Evolutionary conservation across 257 asterid species (phyloP), one percentile per base, ranked within the genome.

Genomic region (Mitragyna speciosa): DNA sequence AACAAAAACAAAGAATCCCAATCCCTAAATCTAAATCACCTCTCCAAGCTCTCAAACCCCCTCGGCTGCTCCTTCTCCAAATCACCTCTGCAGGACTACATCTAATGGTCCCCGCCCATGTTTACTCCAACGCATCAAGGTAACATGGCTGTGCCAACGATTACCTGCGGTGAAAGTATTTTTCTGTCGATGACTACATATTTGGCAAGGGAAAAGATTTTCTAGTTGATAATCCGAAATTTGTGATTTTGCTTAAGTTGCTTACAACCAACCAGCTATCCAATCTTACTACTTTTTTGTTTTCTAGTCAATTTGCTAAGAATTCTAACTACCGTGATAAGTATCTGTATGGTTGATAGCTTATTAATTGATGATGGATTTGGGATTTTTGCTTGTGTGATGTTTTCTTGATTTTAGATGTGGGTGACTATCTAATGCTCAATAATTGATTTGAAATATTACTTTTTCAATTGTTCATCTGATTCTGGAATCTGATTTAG

Each of bases 251-350:
- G 89, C 95, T 0, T 82, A 79, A 61, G 64, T 69, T 66, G 88
- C 88, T 65, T 83, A 92, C 67, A 43, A 30, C 47, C 67, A 43
- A 30, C 47, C 76, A 84, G 30, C 88, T 92, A 12, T 81, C 89
- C 28, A 91, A 90, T 80, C 89, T 91, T 82, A 91, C 96, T 56
- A 71, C 85, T 20, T 56, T 76, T 51, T 47, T 89, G 43, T 87
- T 93, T 56, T 61, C 84, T 66, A 88, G 89, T 72, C 81, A 81
- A 72, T 68, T 93, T 70, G 91, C 88, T 78, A 85, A 81, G 76
- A 84, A 87, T 81, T 87, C 84, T 86, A 81, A 87, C 86, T 93
- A 85, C 72, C 91, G 97, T 87, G 81, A 90, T 81, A 78, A 80
- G 71, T 81, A 91, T 72, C 92, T 91, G 97, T 93, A 84, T 83